Conservation (phyloP, 2,329 filamentous ascomycete genomes). For the Calonectria ilicicola region DNA sequence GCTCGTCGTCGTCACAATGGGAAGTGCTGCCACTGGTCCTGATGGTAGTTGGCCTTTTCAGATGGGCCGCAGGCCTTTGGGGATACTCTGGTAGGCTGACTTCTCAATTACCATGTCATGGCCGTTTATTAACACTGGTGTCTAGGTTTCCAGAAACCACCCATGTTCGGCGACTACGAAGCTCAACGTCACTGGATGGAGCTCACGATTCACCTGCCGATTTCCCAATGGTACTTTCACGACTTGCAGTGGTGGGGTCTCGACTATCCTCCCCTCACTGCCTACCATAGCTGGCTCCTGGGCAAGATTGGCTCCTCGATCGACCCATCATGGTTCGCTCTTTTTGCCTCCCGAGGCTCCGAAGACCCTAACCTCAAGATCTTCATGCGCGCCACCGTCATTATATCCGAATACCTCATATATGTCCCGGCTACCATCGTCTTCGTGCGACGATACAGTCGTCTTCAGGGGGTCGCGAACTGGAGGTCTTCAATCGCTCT, state of each 20-base stretch:
- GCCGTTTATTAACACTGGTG: conserved; percentile 27
- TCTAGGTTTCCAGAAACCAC: conserved; percentile 81
- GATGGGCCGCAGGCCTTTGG: conserved; percentile 94
- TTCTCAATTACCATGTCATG: background rate
- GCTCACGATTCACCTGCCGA: conserved; percentile 86
- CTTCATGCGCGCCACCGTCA: conserved; percentile 94
- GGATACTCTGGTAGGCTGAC: conserved; percentile 83
- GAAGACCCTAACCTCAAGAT: conserved; percentile 87
- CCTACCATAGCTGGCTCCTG: conserved; percentile 97
- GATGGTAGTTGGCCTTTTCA: conserved; percentile 90
- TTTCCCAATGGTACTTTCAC: conserved; percentile 98
- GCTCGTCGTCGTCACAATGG: conserved; percentile 90
- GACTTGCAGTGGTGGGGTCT: conserved; percentile 98
- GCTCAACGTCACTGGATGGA: conserved; percentile 99
- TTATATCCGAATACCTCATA: conserved; percentile 90
- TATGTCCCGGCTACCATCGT: conserved; percentile 89
- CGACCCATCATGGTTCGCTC: conserved; percentile 87
- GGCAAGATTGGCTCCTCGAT: conserved; percentile 86
- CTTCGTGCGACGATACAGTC: conserved; percentile 85
- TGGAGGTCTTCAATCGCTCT: conserved; percentile 90
- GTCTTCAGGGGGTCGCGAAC: conserved; percentile 78
- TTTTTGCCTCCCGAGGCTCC: conserved; percentile 83
- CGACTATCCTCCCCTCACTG: conserved; percentile 96
- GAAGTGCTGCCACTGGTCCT: conserved; percentile 87
- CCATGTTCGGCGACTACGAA: conserved; percentile 97